phyloP scores from a whole-genome alignment of 2,329 filamentous ascomycete genomes.

The Didymella keratinophila region DNA sequence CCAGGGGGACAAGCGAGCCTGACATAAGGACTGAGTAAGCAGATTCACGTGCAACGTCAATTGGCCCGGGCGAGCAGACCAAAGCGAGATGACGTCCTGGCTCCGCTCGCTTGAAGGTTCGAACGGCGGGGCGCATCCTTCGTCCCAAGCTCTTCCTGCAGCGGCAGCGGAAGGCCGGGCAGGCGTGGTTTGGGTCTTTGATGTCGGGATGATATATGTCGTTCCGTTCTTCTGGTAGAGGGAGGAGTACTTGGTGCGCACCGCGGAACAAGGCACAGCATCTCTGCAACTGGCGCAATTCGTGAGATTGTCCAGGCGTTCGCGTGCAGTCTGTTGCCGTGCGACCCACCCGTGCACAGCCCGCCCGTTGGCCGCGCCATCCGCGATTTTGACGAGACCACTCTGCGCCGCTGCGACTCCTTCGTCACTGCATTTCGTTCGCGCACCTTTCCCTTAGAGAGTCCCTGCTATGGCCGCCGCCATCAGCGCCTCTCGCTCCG shows the following conservation, averaged over 20 bases:
- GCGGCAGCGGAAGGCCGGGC: slow-evolving; percentile 1
- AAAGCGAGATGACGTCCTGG: slow-evolving; percentile 13
- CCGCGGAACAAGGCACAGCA: slow-evolving; percentile 8
- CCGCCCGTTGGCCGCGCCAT: slow-evolving; percentile 5
- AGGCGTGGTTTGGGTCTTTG: neutral
- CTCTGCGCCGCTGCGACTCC: slow-evolving; percentile 5
- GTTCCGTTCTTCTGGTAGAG: too few species aligned
- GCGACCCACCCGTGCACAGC: slow-evolving; percentile 12
- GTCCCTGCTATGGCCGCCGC: slow-evolving; percentile 36
- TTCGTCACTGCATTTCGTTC: slow-evolving; percentile 4
- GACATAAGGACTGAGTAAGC: slow-evolving; percentile 18
- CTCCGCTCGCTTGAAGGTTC: slow-evolving; percentile 6
- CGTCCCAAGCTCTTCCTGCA: neutral
- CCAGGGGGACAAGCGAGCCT: neutral
- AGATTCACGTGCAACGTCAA: slow-evolving; percentile 10
- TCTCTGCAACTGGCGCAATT: neutral
- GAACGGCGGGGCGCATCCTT: slow-evolving; percentile 13
- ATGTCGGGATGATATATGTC: neutral
- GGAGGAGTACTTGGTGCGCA: neutral
- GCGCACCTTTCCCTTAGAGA: neutral
- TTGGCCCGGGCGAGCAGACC: neutral
- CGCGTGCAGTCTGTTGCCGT: slow-evolving; percentile 3
- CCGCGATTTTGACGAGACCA: slow-evolving; percentile 19
- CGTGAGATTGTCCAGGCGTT: slow-evolving; percentile 3
- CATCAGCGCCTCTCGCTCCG: slow-evolving; percentile 33